These are phyloP conservation scores for Mycosphaerella sp. DNA, from an alignment of 2,329 filamentous ascomycete species.

Conservation along the genomic window DNA sequence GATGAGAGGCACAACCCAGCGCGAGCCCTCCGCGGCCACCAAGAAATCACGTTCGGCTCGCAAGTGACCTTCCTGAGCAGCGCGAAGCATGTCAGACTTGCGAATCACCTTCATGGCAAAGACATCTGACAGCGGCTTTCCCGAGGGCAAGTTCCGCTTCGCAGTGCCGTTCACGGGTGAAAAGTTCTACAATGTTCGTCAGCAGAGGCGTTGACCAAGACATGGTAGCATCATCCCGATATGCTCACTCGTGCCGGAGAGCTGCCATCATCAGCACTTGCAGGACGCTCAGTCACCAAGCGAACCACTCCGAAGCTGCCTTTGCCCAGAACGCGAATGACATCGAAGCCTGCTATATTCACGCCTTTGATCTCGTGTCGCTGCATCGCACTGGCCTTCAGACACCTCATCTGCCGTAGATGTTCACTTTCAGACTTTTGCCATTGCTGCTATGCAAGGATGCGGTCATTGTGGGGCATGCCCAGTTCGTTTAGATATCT, in stretches of 20 bases:
- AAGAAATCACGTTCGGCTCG: constrained; percentile 88
- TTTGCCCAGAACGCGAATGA: constrained; percentile 76
- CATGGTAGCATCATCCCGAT: background rate
- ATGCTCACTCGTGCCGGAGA: background rate
- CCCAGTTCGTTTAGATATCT: constrained; percentile 54
- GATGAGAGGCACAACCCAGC: constrained; percentile 83
- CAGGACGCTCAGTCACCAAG: constrained; percentile 60
- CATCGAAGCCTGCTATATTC: constrained; percentile 63
- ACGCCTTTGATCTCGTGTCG: constrained; percentile 46
- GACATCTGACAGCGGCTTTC: constrained; percentile 49
- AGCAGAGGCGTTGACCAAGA: background rate
- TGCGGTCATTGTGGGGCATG: constrained; percentile 51
- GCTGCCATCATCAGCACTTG: background rate
- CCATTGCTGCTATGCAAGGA: constrained; percentile 53
- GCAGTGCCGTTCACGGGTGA: constrained; percentile 25
- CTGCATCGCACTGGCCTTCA: constrained; percentile 56
- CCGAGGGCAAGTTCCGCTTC: constrained; percentile 24
- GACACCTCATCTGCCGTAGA: constrained; percentile 63
- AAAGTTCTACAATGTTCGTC: constrained; percentile 9
- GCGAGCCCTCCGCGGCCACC: constrained; percentile 77
- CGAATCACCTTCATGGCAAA: constrained; percentile 97
- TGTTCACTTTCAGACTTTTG: constrained; percentile 63
- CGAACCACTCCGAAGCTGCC: constrained; percentile 92
- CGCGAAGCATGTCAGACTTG: constrained; percentile 87
- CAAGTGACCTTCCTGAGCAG: constrained; percentile 85